phyloP scores from a whole-genome alignment of 768 basidiomycete genomes.

The Sutorius australiensis region DNA sequence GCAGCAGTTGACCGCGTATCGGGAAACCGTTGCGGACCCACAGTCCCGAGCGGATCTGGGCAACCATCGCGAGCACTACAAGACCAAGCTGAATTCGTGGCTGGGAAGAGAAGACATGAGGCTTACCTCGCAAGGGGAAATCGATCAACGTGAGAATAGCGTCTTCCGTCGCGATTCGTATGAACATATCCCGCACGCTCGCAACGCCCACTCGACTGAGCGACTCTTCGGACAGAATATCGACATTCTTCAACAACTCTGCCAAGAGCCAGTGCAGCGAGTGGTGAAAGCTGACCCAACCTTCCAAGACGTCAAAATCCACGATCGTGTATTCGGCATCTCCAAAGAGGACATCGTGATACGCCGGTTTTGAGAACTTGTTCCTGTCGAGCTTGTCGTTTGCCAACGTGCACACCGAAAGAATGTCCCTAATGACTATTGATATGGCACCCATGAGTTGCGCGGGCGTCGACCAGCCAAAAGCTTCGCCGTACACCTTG shows the following conservation, averaged over 20 bases:
- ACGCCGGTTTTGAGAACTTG: conserved; percentile 59
- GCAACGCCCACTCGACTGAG: conserved; percentile 49
- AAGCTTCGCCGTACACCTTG: conserved; percentile 86
- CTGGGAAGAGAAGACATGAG: background rate
- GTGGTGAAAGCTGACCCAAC: conserved; percentile 91
- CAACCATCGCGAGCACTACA: conserved; percentile 82
- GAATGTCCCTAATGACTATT: conserved; percentile 66
- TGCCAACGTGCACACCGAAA: conserved; percentile 65
- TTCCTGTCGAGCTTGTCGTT: conserved; percentile 64
- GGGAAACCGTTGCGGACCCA: conserved; percentile 98
- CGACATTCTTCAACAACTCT: conserved; percentile 82
- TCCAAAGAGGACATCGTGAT: conserved; percentile 68
- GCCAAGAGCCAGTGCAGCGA: conserved; percentile 88
- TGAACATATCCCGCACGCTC: conserved; percentile 58
- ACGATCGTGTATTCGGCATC: conserved; percentile 57
- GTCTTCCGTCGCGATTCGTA: conserved; percentile 59
- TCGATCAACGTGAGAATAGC: conserved; percentile 77
- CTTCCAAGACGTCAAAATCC: conserved; percentile 72
- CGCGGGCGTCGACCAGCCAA: conserved; percentile 49
- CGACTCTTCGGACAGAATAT: conserved; percentile 54
- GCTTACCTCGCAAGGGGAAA: conserved; percentile 82
- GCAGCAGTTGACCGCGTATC: conserved; percentile 89
- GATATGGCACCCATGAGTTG: conserved; percentile 66
- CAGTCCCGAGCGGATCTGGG: conserved; percentile 89
- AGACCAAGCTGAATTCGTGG: background rate